These are phyloP conservation scores for Fusarium nelsonii DNA, from an alignment of 2,329 filamentous ascomycete species.

Conservation along the genomic window DNA sequence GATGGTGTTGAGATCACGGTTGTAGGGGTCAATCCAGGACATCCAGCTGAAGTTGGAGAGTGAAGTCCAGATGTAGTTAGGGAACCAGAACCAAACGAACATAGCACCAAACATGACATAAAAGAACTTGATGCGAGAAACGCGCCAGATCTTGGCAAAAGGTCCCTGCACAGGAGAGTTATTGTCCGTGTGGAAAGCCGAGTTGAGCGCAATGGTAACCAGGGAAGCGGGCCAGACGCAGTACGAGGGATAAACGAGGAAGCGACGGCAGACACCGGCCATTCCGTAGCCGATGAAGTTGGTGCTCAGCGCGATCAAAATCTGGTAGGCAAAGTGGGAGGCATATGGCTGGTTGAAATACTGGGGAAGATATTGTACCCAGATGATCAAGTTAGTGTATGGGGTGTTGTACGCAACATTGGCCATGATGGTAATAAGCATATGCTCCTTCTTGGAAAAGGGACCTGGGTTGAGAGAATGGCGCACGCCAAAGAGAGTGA, in stretches of 20 bases:
- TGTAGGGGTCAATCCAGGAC: slow-evolving; percentile 65
- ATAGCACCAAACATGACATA: slow-evolving; percentile 62
- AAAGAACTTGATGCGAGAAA: slow-evolving; percentile 67
- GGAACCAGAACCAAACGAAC: slow-evolving; percentile 71
- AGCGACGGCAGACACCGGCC: slow-evolving; percentile 66
- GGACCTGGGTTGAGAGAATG: slow-evolving; percentile 67
- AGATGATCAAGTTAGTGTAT: slow-evolving; percentile 68
- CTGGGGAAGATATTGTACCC: slow-evolving; percentile 64
- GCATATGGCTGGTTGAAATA: slow-evolving; percentile 69
- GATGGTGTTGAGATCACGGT: slow-evolving; percentile 58
- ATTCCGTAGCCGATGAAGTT: slow-evolving; percentile 72
- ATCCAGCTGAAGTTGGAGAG: slow-evolving; percentile 68
- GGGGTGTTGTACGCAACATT: slow-evolving; percentile 67
- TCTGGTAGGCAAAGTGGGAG: slow-evolving; percentile 65
- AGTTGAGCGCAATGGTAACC: slow-evolving; percentile 66
- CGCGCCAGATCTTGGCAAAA: slow-evolving; percentile 58
- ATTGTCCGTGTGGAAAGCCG: slow-evolving; percentile 63
- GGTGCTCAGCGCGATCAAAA: slow-evolving; percentile 66
- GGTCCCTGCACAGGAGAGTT: slow-evolving; percentile 58
- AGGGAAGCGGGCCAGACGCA: slow-evolving; percentile 70
- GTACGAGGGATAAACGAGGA: slow-evolving; percentile 67
- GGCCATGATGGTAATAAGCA: slow-evolving; percentile 72
- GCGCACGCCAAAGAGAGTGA: slow-evolving; percentile 60
- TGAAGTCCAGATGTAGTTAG: slow-evolving; percentile 65
- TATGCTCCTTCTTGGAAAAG: slow-evolving; percentile 72